Conservation (phyloP, 2,329 filamentous ascomycete genomes). For the Ploettnerulaceae sp. region DNA sequence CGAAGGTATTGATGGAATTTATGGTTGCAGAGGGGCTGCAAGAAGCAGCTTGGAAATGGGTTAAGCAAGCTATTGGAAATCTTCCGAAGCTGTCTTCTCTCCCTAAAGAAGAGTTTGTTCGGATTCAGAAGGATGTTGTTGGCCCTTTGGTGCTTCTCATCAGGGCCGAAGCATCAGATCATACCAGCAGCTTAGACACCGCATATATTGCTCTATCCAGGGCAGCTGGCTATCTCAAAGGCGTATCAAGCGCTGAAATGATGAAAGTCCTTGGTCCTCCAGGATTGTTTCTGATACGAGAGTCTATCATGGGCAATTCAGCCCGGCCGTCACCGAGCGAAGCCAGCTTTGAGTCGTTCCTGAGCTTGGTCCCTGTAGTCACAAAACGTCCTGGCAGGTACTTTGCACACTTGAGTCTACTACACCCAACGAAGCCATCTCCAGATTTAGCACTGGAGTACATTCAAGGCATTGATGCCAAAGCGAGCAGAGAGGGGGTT, state of each 20-base stretch:
- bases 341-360: conserved; percentile 23
- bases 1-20: conserved; percentile 27
- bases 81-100: conserved; percentile 2
- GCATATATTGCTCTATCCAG: conserved; percentile 21
- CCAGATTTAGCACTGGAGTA: conserved; percentile 21
- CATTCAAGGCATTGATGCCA: conserved; percentile 11
- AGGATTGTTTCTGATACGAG: conserved; percentile 11
- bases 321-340: conserved; percentile 10
- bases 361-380: conserved; percentile 16
- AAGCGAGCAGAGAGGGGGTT: neutral
- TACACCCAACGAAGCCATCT: conserved; percentile 27
- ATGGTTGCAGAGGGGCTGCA: conserved; percentile 32
- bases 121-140: conserved; percentile 7
- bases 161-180: conserved; percentile 13
- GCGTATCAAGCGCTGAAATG: conserved; percentile 4
- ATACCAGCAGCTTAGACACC: conserved; percentile 15
- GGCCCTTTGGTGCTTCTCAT: conserved; percentile 19
- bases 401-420: conserved; percentile 21
- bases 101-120: neutral
- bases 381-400: conserved; percentile 1
- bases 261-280: conserved; percentile 9
- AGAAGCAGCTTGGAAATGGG: conserved; percentile 29
- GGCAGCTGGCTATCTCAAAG: conserved; percentile 15
- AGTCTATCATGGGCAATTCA: conserved; percentile 5
- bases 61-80: conserved; percentile 21